phyloP scores from a whole-genome alignment of 2,329 filamentous ascomycete species.

The Ophiostoma himal-ulmi region DNA sequence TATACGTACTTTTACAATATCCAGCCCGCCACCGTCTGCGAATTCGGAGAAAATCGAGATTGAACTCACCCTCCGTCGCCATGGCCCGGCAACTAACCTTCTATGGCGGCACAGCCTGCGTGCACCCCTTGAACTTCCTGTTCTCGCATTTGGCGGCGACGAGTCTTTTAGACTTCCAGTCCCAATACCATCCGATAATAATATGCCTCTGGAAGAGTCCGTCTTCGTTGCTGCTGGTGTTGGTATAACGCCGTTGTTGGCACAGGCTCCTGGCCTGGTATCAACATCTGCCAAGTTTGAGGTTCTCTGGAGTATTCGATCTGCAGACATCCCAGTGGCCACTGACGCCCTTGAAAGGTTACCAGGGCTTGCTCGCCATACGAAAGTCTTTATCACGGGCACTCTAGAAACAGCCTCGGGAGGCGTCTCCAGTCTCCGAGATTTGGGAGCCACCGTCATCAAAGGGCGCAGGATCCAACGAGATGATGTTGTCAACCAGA shows the following conservation, averaged over 20 bases:
- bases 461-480: slow-evolving; percentile 36
- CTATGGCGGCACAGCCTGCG: slow-evolving; percentile 52
- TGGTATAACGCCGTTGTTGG: slow-evolving; percentile 76
- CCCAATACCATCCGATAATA: slow-evolving; percentile 26
- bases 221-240: slow-evolving; percentile 73
- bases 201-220: slow-evolving; percentile 30
- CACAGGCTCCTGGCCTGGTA: slow-evolving; percentile 53
- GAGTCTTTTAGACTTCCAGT: slow-evolving; percentile 37
- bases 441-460: slow-evolving; percentile 33
- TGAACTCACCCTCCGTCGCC: slow-evolving; percentile 65
- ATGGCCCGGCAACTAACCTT: slow-evolving; percentile 62
- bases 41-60: slow-evolving; percentile 36
- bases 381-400: slow-evolving; percentile 59
- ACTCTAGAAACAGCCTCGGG: background rate
- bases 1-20: slow-evolving; percentile 76
- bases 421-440: background rate
- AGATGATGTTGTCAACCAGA: slow-evolving; percentile 37
- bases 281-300: slow-evolving; percentile 34
- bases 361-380: slow-evolving; percentile 45
- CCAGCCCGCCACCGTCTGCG: slow-evolving; percentile 47
- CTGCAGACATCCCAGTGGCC: slow-evolving; percentile 58
- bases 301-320: slow-evolving; percentile 63
- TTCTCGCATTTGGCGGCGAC: slow-evolving; percentile 68
- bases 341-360: slow-evolving; percentile 51
- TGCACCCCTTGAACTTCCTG: slow-evolving; percentile 54